Conservation (phyloP, 345 rosid species). For the Combretum micranthum region DNA sequence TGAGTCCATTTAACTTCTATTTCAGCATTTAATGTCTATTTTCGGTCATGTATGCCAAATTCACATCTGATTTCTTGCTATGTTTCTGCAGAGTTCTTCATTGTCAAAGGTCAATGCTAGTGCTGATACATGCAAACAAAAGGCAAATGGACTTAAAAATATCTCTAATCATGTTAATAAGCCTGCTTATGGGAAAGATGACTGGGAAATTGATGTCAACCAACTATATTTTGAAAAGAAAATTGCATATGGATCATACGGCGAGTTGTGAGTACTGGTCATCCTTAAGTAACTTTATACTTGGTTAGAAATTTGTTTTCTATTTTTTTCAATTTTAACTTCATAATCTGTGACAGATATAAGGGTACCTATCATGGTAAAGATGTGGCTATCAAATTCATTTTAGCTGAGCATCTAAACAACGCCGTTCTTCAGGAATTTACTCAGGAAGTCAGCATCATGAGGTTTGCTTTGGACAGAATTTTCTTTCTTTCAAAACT, state of each 20-base stretch:
- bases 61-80: too few relatives aligned
- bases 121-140: conserved; percentile 21
- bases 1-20: too few relatives aligned
- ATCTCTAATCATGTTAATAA: neutral
- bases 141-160: conserved; percentile 19
- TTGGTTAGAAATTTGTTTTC: neutral
- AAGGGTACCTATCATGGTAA: conserved; percentile 13
- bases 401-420: conserved; percentile 23
- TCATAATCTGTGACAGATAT: conserved; percentile 11
- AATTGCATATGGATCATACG: conserved; percentile 35
- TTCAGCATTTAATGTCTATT: too few relatives aligned
- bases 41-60: too few relatives aligned
- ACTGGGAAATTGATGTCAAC: conserved; percentile 15
- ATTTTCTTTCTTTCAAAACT: neutral
- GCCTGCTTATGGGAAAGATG: conserved; percentile 8
- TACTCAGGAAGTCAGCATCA: conserved; percentile 33
- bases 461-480: conserved; percentile 25
- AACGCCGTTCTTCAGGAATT: conserved; percentile 26
- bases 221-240: conserved; percentile 20
- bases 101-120: conserved; percentile 14
- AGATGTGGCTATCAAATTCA: conserved; percentile 35
- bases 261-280: conserved; percentile 30
- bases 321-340: neutral
- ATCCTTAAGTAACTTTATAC: neutral
- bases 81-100: conserved; percentile 30